Conservation (phyloP, 768 basidiomycete genomes). For the Boletus sp. region DNA sequence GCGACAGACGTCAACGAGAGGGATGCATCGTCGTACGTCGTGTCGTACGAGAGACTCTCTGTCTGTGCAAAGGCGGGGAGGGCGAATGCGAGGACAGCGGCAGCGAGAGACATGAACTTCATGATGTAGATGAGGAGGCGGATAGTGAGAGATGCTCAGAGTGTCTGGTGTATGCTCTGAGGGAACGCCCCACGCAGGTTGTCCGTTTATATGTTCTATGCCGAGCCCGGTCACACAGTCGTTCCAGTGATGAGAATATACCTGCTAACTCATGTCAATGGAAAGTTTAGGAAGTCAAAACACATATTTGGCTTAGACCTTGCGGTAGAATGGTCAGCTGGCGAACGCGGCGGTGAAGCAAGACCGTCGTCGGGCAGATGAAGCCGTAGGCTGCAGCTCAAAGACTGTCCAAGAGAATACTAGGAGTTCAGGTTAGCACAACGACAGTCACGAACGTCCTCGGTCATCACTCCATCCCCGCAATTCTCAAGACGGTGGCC, state of each 20-base stretch:
- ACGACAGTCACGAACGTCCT: neutral
- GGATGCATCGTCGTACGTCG: slow-evolving; percentile 27
- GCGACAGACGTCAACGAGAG: slow-evolving; percentile 22
- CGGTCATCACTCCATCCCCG: neutral
- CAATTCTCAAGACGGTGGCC: slow-evolving; percentile 6
- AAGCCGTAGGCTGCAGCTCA: neutral
- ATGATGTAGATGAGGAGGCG: slow-evolving; percentile 8
- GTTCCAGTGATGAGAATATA: no score
- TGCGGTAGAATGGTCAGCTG: slow-evolving; percentile 7
- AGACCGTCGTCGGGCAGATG: neutral
- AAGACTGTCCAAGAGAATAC: neutral
- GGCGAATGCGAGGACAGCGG: slow-evolving; percentile 10
- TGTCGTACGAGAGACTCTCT: slow-evolving; percentile 30
- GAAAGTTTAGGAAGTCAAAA: no score
- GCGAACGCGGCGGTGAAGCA: neutral
- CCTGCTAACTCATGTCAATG: no score
- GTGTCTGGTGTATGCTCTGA: neutral
- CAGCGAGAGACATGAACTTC: slow-evolving; percentile 23
- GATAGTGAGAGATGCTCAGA: neutral
- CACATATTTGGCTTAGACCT: neutral
- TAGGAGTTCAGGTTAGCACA: neutral
- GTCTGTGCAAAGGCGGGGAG: slow-evolving; percentile 19
- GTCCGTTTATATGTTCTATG: slow-evolving; percentile 16
- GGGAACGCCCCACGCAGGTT: neutral
- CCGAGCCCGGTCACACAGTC: neutral